Percentiles rank a stretch among this genome's conserved stretches.
Evolutionary conservation across 2,329 filamentous ascomycete species (phyloP).

Genomic region (Fusarium newnesense): DNA sequence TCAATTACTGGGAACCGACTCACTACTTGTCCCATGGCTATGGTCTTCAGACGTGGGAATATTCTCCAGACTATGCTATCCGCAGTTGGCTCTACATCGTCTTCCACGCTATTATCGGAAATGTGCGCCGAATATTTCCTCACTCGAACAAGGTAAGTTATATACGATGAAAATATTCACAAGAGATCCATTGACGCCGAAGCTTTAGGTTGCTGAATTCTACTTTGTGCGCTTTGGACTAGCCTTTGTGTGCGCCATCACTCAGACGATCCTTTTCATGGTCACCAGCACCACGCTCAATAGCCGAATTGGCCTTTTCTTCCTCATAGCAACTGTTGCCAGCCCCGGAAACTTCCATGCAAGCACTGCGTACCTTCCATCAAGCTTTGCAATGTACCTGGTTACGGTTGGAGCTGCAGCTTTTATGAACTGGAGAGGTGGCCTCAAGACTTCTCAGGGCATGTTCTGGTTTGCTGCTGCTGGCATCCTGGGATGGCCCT

Average conservation of each 20-base stretch:
- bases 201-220: conserved; percentile 74
- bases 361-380: conserved; percentile 86
- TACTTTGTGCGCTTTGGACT: conserved; percentile 84
- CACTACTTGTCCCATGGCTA: conserved; percentile 95
- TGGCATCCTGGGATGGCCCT: conserved; percentile 92
- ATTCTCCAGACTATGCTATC: conserved; percentile 93
- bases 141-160: conserved; percentile 65
- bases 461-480: conserved; percentile 93
- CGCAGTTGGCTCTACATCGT: conserved; percentile 92
- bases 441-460: conserved; percentile 81
- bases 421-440: conserved; percentile 90
- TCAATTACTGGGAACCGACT: conserved; percentile 98
- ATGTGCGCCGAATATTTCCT: conserved; percentile 71
- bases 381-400: conserved; percentile 96
- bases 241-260: conserved; percentile 80
- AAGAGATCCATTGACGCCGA: conserved; percentile 10
- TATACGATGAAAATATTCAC: neutral
- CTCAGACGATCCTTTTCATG: conserved; percentile 84
- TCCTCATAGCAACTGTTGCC: conserved; percentile 78
- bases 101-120: conserved; percentile 80
- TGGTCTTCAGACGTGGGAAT: conserved; percentile 98
- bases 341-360: conserved; percentile 96
- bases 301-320: conserved; percentile 85
- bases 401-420: conserved; percentile 85
- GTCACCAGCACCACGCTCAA: conserved; percentile 81